These are phyloP conservation scores for Xylaria curta DNA, from an alignment of 495 filamentous ascomycete species.

Conservation along the genomic window DNA sequence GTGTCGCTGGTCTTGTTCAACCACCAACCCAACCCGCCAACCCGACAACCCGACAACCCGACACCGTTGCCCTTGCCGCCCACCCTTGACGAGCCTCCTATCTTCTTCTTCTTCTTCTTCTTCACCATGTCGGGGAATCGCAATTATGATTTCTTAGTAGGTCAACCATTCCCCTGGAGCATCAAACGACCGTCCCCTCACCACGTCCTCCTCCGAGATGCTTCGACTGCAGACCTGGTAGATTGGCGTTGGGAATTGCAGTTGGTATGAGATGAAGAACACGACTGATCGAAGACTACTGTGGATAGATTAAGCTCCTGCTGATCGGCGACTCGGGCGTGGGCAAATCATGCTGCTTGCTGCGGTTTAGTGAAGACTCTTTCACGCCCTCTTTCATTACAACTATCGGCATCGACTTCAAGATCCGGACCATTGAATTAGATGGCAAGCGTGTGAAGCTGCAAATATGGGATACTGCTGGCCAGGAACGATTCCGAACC, in stretches of 20 bases:
- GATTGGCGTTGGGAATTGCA: background rate
- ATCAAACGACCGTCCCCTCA: slow-evolving; percentile 8
- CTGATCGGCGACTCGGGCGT: slow-evolving; percentile 98
- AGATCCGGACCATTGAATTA: slow-evolving; percentile 97
- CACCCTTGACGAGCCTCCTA: slow-evolving; percentile 34
- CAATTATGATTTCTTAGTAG: slow-evolving; percentile 98
- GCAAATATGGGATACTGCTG: slow-evolving; percentile 99
- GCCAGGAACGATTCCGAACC: slow-evolving; percentile 96
- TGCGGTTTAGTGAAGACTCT: slow-evolving; percentile 98
- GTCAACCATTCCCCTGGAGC: slow-evolving; percentile 29
- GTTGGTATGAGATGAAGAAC: background rate
- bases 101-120: slow-evolving; percentile 32
- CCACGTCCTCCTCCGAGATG: slow-evolving; percentile 4
- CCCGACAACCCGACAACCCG: background rate
- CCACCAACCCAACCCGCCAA: slow-evolving; percentile 11
- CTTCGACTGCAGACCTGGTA: background rate
- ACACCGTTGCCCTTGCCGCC: background rate
- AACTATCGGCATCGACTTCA: slow-evolving; percentile 99
- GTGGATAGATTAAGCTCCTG: slow-evolving; percentile 89
- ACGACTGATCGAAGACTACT: background rate
- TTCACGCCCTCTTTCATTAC: slow-evolving; percentile 99
- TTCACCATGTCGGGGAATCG: slow-evolving; percentile 88
- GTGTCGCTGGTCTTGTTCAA: slow-evolving; percentile 19
- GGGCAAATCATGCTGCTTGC: slow-evolving; percentile 96
- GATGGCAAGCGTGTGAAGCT: slow-evolving; percentile 98